Base-by-base conservation (phyloP, 139 green algal genomes). In the Pleodorina starrii region DNA sequence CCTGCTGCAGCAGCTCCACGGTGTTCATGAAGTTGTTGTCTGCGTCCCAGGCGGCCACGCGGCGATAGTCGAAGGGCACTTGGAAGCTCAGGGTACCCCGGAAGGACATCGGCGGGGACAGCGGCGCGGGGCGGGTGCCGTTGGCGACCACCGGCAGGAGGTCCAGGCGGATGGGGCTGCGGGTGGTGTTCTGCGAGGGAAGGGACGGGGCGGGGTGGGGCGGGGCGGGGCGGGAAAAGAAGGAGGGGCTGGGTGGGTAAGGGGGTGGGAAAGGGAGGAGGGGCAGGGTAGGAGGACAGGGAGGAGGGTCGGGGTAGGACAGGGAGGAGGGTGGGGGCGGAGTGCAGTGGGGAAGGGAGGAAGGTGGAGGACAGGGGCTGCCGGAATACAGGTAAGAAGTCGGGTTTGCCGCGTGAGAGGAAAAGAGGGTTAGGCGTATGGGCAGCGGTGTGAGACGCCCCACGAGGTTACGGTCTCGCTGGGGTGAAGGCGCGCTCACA, bases 161-260 rank as follows among this genome's bases (percentile, higher is more conserved):
- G 50, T 69, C 76, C 50, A 72, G 29, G 36, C 48, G 48, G 76
- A 84, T 84, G 32, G 76, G 76, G n/a, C 46, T 84, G 32, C 27
- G 48, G n/a, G 76, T 50, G 17, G 25, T 27, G 76, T 84, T 84
- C 16, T 42, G 23, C 19, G 57, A 27, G 38, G 14, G 10, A 9
- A 46, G 35, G 68, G 46, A 25, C 1, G 68, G 68, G n/a, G 68
- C 11, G 36, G 4, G 25, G 54, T 2, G 40, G 42, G 72, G 35
- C 35, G 27, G 1, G 2, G 32, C 32, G 21, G 21, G 63, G 54
- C 29, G 54, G 25, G 19, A 25, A 23, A 54, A 36, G 23, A 21
- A 35, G 2, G 6, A 63, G 46, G 27, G 74, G 16, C 17, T 17
- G 43, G 11, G 66, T 12, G 9, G n/a, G n/a, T n/a, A 21, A 76